A percentile compares a stretch with the other conserved stretches of the same genome.
phyloP scores from a whole-genome alignment of 2,329 filamentous ascomycete species.

The Fusarium pseudograminearum region DNA sequence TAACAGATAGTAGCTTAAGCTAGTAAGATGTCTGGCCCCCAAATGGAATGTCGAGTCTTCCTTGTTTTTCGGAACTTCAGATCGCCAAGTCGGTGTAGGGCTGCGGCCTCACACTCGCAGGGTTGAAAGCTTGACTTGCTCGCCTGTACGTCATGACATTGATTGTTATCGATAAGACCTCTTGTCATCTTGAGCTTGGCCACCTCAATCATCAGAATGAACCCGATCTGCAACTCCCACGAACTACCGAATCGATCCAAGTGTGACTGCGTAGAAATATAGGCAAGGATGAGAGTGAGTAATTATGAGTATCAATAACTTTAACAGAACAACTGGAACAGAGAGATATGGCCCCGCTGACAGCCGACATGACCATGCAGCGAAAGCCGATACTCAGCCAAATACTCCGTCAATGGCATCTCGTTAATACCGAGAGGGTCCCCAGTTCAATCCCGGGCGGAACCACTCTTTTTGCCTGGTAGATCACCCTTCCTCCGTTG shows the following conservation, averaged over 20 bases:
- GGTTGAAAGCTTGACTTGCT: background rate
- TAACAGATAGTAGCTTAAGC: no score
- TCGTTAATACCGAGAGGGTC: conserved; percentile 38
- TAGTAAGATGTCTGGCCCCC: background rate
- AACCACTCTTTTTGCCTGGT: conserved; percentile 15
- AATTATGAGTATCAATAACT: background rate
- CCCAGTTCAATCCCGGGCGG: conserved; percentile 33
- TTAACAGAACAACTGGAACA: background rate
- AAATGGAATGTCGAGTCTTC: background rate
- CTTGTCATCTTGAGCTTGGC: background rate
- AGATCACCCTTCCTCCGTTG: no score
- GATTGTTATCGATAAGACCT: background rate
- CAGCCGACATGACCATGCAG: background rate
- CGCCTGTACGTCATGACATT: background rate
- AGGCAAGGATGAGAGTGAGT: background rate
- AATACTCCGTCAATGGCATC: conserved; percentile 17
- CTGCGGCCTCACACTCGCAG: no score
- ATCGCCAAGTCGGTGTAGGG: background rate
- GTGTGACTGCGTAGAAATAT: background rate
- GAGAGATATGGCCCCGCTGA: accelerated
- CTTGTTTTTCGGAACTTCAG: background rate
- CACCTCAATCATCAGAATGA: background rate
- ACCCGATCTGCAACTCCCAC: background rate
- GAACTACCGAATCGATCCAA: background rate
- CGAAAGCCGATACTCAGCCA: background rate